Evolutionary conservation across 176 grass and related monocot genomes (phyloP).

Genomic region (Metroxylon sagu): DNA sequence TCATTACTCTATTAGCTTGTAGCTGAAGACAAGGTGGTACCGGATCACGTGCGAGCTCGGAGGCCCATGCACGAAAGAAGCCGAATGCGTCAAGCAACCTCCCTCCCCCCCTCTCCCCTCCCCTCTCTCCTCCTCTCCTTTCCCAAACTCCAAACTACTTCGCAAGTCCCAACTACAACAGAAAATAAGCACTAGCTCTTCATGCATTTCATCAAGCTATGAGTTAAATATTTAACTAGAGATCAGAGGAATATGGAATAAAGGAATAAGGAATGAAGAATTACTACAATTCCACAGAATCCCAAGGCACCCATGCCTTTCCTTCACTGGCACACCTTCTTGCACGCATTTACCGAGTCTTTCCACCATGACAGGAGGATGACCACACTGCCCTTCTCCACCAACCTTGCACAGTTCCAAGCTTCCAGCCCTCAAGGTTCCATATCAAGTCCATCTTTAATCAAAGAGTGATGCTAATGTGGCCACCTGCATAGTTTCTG

Average conservation of each 20-base stretch:
- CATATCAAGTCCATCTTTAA: no score
- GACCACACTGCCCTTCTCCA: no score
- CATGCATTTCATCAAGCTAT: no score
- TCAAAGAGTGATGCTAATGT: no score
- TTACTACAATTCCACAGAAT: constrained; percentile 3
- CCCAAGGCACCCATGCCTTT: constrained; percentile 1
- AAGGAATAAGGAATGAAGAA: constrained; percentile 20
- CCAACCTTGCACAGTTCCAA: no score
- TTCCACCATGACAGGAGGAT: no score
- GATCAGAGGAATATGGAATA: no score
- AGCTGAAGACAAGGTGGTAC: constrained; percentile 2
- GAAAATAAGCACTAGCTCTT: no score
- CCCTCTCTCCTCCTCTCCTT: not conserved
- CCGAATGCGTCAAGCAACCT: constrained; percentile 17
- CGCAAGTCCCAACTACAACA: not conserved
- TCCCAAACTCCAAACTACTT: constrained; percentile 14
- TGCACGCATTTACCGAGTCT: no score
- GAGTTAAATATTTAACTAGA: no score
- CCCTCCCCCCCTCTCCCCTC: not conserved
- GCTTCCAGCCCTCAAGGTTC: no score
- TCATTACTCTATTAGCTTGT: not conserved
- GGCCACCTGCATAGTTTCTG: no score
- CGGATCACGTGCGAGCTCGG: constrained; percentile 32
- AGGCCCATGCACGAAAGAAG: constrained; percentile 18
- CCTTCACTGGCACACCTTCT: constrained; percentile 19